Conservation (phyloP, 106 monocot genomes). For the Allium sativum region DNA sequence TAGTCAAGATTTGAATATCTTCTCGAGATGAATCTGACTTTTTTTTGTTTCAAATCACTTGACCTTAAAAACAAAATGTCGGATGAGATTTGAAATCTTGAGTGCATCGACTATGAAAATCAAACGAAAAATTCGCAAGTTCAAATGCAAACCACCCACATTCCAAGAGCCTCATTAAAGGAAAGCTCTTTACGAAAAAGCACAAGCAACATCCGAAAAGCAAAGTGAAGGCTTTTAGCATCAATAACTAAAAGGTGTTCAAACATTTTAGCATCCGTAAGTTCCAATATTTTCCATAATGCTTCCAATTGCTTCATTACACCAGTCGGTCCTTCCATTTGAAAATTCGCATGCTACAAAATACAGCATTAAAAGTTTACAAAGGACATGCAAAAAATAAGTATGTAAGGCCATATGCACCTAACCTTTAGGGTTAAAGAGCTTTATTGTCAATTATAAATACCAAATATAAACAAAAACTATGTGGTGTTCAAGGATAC, state of each 20-base stretch:
- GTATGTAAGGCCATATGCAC: too few species aligned
- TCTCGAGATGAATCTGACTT: too few species aligned
- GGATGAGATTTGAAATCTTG: too few species aligned
- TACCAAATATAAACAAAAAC: too few species aligned
- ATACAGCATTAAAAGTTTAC: background rate
- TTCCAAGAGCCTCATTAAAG: constrained; percentile 72
- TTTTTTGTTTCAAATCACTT: too few species aligned
- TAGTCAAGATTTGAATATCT: too few species aligned
- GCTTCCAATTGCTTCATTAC: constrained; percentile 89
- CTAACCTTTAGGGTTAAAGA: too few species aligned
- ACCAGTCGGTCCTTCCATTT: constrained; percentile 90
- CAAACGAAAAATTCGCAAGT: too few species aligned
- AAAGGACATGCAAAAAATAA: background rate
- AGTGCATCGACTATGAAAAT: too few species aligned
- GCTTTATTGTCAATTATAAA: too few species aligned
- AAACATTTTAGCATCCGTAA: constrained; percentile 77
- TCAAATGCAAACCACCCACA: constrained; percentile 86
- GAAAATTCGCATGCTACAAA: constrained; percentile 88
- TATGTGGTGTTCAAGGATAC: too few species aligned
- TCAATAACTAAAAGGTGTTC: constrained; percentile 79
- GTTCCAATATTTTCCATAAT: constrained; percentile 90
- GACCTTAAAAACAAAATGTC: too few species aligned
- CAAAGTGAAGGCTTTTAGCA: constrained; percentile 98
- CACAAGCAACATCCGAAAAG: constrained; percentile 79
- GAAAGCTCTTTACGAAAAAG: constrained; percentile 80